These are phyloP conservation scores for Penicillium riverlandense DNA, from an alignment of 495 filamentous ascomycete genomes.

Conservation along the genomic window DNA sequence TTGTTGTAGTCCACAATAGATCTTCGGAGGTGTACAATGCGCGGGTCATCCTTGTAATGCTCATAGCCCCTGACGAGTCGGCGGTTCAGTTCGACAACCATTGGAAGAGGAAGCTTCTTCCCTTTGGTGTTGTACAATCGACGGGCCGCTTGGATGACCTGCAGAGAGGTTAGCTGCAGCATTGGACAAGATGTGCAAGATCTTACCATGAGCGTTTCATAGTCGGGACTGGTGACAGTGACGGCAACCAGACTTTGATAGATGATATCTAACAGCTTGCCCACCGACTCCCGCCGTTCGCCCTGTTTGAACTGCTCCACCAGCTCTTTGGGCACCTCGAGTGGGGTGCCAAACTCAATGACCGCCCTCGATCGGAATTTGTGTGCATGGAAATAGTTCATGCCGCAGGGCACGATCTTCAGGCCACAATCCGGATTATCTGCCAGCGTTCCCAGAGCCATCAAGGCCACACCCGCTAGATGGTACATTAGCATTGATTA, in stretches of 20 bases:
- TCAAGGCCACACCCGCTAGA: conserved; percentile 90
- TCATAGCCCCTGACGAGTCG: conserved; percentile 88
- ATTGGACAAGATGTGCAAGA: neutral
- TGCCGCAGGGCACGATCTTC: conserved; percentile 98
- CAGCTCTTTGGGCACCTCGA: conserved; percentile 73
- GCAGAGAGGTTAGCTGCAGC: conserved; percentile 19
- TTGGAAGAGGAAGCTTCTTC: conserved; percentile 88
- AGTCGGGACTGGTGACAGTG: conserved; percentile 89
- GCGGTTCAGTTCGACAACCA: conserved; percentile 94
- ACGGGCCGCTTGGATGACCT: conserved; percentile 87
- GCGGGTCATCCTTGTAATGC: conserved; percentile 83
- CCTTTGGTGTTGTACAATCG: conserved; percentile 89
- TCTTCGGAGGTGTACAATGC: conserved; percentile 71
- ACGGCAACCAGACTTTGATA: conserved; percentile 80
- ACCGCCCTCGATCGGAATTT: conserved; percentile 97
- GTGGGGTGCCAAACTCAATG: conserved; percentile 85
- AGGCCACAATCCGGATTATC: conserved; percentile 83
- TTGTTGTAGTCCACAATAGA: conserved; percentile 83
- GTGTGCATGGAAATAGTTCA: conserved; percentile 99
- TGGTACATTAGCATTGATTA: too few relatives aligned
- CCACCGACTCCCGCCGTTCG: conserved; percentile 77
- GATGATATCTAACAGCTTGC: conserved; percentile 73
- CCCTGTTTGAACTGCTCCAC: conserved; percentile 81
- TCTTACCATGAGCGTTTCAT: conserved; percentile 89
- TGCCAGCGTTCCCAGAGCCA: conserved; percentile 92